These are phyloP conservation scores for Ophiocytium majus DNA, from an alignment of 352 stramenopile species.

Conservation along the genomic window DNA sequence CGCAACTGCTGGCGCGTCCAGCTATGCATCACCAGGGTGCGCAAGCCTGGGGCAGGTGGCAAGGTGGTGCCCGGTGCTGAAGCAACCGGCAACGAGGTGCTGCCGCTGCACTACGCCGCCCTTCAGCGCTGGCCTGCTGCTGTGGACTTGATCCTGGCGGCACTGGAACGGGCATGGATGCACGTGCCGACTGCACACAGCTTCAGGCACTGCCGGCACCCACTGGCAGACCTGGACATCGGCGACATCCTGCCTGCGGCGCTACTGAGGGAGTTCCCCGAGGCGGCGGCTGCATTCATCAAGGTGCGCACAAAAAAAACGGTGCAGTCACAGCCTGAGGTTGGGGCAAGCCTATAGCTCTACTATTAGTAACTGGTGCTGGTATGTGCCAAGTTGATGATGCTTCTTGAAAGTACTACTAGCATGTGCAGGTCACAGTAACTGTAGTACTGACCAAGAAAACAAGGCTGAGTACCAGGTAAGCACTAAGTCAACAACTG, in stretches of 20 bases:
- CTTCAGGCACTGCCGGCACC: neutral
- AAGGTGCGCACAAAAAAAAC: neutral
- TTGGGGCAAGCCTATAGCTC: no score
- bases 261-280: neutral
- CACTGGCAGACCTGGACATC: neutral
- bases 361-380: no score
- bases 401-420: no score
- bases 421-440: no score
- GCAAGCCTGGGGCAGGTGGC: no score
- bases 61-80: no score
- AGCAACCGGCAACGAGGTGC: neutral
- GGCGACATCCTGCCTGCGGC: neutral
- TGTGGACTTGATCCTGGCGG: neutral
- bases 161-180: neutral
- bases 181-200: neutral
- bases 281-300: neutral
- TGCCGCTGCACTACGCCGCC: neutral
- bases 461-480: no score
- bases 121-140: neutral
- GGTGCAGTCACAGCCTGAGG: neutral
- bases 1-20: neutral
- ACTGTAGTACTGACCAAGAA: no score
- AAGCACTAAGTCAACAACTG: no score
- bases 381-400: no score
- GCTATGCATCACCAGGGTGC: neutral